phyloP scores from a whole-genome alignment of 2,329 filamentous ascomycete species.

The Monosporascus sp. region DNA sequence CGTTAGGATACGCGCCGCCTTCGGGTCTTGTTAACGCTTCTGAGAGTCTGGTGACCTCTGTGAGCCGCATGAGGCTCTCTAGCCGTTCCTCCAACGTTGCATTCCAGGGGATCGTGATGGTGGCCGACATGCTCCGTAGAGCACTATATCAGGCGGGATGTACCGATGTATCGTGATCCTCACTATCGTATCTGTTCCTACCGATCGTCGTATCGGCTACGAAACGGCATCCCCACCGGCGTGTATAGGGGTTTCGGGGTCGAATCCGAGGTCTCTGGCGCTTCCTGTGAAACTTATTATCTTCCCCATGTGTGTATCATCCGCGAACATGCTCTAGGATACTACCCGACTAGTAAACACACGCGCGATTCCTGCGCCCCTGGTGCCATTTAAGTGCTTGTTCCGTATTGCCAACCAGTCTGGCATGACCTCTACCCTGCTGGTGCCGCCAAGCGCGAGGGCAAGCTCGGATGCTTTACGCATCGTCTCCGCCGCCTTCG shows the following conservation, averaged over 20 bases:
- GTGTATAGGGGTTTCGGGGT: constrained; percentile 15
- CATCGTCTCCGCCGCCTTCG: constrained; percentile 12
- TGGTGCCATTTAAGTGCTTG: constrained; percentile 12
- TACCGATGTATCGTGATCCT: constrained; percentile 10
- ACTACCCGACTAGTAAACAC: constrained; percentile 14
- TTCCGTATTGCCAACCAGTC: constrained; percentile 16
- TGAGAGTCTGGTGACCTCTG: constrained; percentile 7
- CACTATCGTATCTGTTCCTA: background rate
- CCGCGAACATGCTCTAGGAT: constrained; percentile 11
- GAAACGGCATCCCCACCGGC: constrained; percentile 15
- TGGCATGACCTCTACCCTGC: constrained; percentile 15
- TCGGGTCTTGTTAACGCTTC: constrained; percentile 19
- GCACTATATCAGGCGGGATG: constrained; percentile 17
- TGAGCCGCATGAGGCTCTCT: constrained; percentile 10
- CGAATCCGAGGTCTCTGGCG: constrained; percentile 5
- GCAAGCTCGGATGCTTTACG: constrained; percentile 12
- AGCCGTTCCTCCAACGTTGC: constrained; percentile 14
- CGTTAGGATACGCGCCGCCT: constrained; percentile 35
- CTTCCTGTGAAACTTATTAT: constrained; percentile 8
- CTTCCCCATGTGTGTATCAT: constrained; percentile 11
- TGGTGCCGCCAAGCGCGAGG: constrained; percentile 12
- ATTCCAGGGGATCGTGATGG: constrained; percentile 10
- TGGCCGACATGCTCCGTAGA: constrained; percentile 12
- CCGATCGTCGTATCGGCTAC: constrained; percentile 3
- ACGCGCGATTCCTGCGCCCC: constrained; percentile 10